Conservation (phyloP, 192 early-diverging fungal species). For the Haplosporangium gracile region DNA sequence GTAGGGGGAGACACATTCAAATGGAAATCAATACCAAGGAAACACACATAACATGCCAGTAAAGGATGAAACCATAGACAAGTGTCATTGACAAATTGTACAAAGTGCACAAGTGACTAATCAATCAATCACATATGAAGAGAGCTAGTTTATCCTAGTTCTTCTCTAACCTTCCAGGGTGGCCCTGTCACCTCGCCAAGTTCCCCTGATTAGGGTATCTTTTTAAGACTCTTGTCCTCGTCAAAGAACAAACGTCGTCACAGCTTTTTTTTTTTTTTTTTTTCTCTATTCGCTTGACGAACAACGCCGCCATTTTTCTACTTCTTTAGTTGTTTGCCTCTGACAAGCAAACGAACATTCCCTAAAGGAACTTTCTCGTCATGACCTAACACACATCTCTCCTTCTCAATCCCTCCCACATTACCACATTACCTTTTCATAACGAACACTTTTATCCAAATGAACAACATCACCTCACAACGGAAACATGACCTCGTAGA, state of each 20-base stretch:
- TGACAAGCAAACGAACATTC: background rate
- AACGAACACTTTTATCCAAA: background rate
- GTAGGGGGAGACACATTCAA: too few species aligned
- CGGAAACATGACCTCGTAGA: slow-evolving; percentile 31
- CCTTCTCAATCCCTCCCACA: background rate
- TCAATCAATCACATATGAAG: background rate
- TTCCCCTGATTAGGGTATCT: background rate
- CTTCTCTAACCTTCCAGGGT: background rate
- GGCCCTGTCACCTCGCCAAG: background rate
- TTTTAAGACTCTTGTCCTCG: background rate
- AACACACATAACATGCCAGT: too few species aligned
- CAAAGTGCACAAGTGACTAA: background rate
- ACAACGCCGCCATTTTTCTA: background rate
- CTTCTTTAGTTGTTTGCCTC: background rate
- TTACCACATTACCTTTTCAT: background rate
- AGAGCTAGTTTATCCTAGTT: background rate
- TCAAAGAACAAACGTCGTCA: background rate
- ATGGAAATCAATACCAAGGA: background rate
- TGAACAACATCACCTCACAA: background rate
- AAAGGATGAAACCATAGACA: background rate
- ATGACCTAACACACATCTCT: background rate
- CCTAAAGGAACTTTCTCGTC: background rate
- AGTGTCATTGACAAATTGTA: background rate
- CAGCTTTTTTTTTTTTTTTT: background rate
- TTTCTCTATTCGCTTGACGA: background rate